Conservation (phyloP, 2,329 filamentous ascomycete genomes). For the Xylariaceae sp. region DNA sequence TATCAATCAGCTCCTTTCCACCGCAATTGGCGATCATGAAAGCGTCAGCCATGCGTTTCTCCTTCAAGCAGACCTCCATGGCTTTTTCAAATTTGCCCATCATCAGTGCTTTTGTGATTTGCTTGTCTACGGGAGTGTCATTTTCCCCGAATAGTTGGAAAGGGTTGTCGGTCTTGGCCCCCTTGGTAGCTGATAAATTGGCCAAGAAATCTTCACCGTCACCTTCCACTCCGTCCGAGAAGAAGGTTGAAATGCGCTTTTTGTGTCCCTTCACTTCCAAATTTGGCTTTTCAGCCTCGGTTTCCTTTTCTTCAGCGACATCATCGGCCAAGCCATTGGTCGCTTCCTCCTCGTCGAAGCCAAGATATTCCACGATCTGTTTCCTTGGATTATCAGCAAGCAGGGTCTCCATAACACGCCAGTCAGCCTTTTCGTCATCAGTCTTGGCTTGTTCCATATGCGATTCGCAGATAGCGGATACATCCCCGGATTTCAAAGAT, state of each 20-base stretch:
- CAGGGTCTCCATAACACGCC: conserved; percentile 88
- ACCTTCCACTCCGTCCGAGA: conserved; percentile 61
- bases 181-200: conserved; percentile 81
- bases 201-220: conserved; percentile 85
- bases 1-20: conserved; percentile 87
- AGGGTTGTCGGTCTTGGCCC: conserved; percentile 87
- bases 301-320: conserved; percentile 29
- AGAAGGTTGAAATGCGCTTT: conserved; percentile 73
- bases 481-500: conserved; percentile 71
- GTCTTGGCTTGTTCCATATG: conserved; percentile 71
- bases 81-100: conserved; percentile 88
- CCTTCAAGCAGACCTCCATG: conserved; percentile 80
- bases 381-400: conserved; percentile 81
- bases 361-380: conserved; percentile 82
- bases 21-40: conserved; percentile 98
- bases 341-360: conserved; percentile 65
- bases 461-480: conserved; percentile 73
- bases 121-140: conserved; percentile 80
- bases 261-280: conserved; percentile 43
- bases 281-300: conserved; percentile 39
- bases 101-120: conserved; percentile 82
- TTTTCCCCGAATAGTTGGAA: conserved; percentile 83
- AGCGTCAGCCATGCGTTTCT: conserved; percentile 88
- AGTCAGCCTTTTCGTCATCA: conserved; percentile 92
- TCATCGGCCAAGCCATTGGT: conserved; percentile 43